Percentiles rank a stretch among this genome's conserved stretches.
phyloP scores from a whole-genome alignment of 2,329 filamentous ascomycete genomes.

The Cytospora schulzeri region DNA sequence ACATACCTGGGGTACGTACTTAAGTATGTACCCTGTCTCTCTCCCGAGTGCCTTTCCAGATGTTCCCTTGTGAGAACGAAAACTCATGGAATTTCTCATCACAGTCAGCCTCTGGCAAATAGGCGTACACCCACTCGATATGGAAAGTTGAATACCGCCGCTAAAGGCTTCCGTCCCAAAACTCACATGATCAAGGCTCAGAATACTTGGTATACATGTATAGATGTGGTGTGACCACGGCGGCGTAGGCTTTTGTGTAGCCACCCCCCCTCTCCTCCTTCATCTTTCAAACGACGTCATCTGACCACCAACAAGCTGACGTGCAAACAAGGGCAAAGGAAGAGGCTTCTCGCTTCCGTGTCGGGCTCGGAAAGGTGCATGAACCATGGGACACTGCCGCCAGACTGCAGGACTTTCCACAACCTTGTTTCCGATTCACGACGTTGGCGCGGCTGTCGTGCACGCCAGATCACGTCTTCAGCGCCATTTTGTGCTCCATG shows the following conservation, averaged over 20 bases:
- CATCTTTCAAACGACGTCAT: not conserved
- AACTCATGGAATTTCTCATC: too few relatives aligned
- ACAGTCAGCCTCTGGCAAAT: too few relatives aligned
- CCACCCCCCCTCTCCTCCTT: not conserved
- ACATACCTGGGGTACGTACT: too few relatives aligned
- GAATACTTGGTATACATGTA: too few relatives aligned
- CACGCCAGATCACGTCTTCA: not conserved
- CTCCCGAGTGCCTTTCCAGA: too few relatives aligned
- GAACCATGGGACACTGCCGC: not conserved
- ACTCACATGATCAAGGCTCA: too few relatives aligned
- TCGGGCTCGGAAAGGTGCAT: constrained; percentile 1
- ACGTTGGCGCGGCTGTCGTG: not conserved
- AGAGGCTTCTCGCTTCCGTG: not conserved
- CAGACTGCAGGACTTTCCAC: not conserved
- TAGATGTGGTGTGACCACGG: not conserved
- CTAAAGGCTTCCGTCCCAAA: too few relatives aligned
- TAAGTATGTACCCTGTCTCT: too few relatives aligned
- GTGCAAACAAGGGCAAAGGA: not conserved
- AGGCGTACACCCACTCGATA: too few relatives aligned
- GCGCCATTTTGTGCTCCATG: not conserved
- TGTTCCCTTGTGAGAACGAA: too few relatives aligned
- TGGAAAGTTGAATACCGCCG: too few relatives aligned
- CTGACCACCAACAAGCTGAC: not conserved
- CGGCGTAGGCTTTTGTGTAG: not conserved
- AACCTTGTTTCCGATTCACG: not conserved